A percentile compares a stretch with the other conserved stretches of the same genome.
phyloP scores from a whole-genome alignment of 352 stramenopile genomes.

The Phytophthora pseudosyringae region DNA sequence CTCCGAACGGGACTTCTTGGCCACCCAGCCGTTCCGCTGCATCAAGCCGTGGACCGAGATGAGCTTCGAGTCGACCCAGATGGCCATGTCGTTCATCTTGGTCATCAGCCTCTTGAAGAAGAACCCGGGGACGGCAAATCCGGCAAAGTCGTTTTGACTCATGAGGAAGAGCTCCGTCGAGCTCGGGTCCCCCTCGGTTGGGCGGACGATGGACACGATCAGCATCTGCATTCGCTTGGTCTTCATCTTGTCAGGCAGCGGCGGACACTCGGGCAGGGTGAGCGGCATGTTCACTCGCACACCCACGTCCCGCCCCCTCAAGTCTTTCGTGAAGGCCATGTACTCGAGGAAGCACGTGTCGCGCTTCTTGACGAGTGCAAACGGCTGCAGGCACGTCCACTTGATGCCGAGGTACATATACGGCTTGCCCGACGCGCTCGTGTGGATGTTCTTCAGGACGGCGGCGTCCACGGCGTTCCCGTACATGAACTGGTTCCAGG shows the following conservation, averaged over 20 bases:
- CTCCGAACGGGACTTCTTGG: constrained; percentile 46
- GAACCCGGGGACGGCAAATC: constrained; percentile 36
- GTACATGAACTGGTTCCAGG: constrained; percentile 71
- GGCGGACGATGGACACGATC: constrained; percentile 56
- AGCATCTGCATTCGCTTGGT: constrained; percentile 57
- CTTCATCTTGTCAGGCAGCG: constrained; percentile 49
- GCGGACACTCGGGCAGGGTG: constrained; percentile 60
- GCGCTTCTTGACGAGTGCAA: constrained; percentile 61
- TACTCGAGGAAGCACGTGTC: constrained; percentile 80
- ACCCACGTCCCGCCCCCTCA: constrained; percentile 57
- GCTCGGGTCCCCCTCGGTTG: constrained; percentile 26
- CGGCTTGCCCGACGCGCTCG: constrained; percentile 39
- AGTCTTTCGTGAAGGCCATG: constrained; percentile 69
- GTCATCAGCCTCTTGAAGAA: constrained; percentile 55
- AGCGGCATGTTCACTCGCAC: constrained; percentile 68
- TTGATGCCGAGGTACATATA: constrained; percentile 81
- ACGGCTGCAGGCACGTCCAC: constrained; percentile 69
- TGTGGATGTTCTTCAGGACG: constrained; percentile 74
- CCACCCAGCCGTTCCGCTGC: constrained; percentile 51
- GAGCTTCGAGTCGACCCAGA: constrained; percentile 58
- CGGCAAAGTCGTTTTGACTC: constrained; percentile 56
- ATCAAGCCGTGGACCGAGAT: constrained; percentile 56
- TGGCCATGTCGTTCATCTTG: constrained; percentile 57
- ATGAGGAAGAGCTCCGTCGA: constrained; percentile 61
- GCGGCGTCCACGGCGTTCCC: constrained; percentile 62